Evolutionary conservation across 805 yeast genomes (phyloP).

Genomic region (Yarrowia alimentaria): DNA sequence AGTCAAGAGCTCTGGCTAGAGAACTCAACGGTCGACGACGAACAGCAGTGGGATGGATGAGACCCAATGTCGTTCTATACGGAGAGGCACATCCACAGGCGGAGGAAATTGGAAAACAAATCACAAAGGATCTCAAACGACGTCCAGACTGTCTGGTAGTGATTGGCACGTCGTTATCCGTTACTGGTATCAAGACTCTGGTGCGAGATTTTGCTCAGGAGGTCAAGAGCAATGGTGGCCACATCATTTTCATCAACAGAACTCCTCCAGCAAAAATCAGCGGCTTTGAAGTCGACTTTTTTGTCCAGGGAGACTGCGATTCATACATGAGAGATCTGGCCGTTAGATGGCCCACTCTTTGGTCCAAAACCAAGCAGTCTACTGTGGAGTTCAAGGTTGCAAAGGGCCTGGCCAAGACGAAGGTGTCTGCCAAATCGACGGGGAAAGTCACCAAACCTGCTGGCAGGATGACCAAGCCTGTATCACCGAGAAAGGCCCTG

Average conservation of each 20-base stretch:
- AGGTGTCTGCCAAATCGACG: background rate
- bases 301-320: slow-evolving; percentile 78
- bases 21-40: slow-evolving; percentile 68
- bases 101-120: slow-evolving; percentile 70
- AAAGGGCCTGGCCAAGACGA: background rate
- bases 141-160: slow-evolving; percentile 79
- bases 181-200: slow-evolving; percentile 79
- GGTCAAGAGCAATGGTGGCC: slow-evolving; percentile 76
- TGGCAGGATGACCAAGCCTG: background rate
- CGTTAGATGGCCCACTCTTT: slow-evolving; percentile 6
- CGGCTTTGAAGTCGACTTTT: slow-evolving; percentile 78
- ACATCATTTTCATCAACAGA: slow-evolving; percentile 72
- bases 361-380: slow-evolving; percentile 6
- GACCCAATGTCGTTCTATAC: slow-evolving; percentile 89
- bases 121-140: slow-evolving; percentile 56
- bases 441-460: slow-evolving; percentile 12
- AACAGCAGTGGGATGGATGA: slow-evolving; percentile 69
- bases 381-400: slow-evolving; percentile 21
- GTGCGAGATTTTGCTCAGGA: slow-evolving; percentile 66
- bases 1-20: slow-evolving; percentile 54
- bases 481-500: background rate
- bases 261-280: slow-evolving; percentile 54
- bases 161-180: slow-evolving; percentile 90
- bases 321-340: slow-evolving; percentile 53
- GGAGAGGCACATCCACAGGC: slow-evolving; percentile 93